These are phyloP conservation scores for Phytophthora ohioensis DNA, from an alignment of 352 stramenopile genomes.

Conservation along the genomic window DNA sequence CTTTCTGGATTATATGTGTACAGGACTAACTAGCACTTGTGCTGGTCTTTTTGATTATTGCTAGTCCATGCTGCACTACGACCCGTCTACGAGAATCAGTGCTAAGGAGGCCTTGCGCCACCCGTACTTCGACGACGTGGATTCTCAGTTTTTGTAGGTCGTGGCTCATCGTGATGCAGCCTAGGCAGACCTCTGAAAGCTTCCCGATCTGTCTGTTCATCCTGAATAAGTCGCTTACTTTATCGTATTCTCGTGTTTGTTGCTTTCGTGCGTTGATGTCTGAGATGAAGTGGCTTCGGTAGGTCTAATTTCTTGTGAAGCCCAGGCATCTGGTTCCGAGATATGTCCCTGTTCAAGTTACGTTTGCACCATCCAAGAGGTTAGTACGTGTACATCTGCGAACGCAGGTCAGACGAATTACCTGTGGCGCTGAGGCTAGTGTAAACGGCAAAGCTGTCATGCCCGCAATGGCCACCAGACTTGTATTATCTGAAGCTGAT, in stretches of 20 bases:
- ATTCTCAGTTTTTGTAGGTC: constrained; percentile 73
- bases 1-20: neutral
- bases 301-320: constrained; percentile 6
- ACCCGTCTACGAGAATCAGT: constrained; percentile 75
- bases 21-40: constrained; percentile 13
- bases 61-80: constrained; percentile 80
- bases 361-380: neutral
- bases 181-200: constrained; percentile 9
- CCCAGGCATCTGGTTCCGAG: neutral
- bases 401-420: neutral
- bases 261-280: neutral
- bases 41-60: neutral
- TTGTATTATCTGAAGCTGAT: constrained; percentile 23
- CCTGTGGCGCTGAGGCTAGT: neutral
- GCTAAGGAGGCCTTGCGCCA: constrained; percentile 86
- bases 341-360: neutral
- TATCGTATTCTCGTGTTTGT: constrained; percentile 21
- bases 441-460: constrained; percentile 23
- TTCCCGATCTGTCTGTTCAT: constrained; percentile 16
- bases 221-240: constrained; percentile 38
- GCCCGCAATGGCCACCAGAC: constrained; percentile 23
- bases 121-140: constrained; percentile 87
- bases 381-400: neutral
- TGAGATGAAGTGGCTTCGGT: constrained; percentile 5
- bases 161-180: constrained; percentile 1